A percentile compares a stretch with the other conserved stretches of the same genome.
Evolutionary conservation across 257 asterid genomes (phyloP).

Genomic region (Scutellaria baicalensis): DNA sequence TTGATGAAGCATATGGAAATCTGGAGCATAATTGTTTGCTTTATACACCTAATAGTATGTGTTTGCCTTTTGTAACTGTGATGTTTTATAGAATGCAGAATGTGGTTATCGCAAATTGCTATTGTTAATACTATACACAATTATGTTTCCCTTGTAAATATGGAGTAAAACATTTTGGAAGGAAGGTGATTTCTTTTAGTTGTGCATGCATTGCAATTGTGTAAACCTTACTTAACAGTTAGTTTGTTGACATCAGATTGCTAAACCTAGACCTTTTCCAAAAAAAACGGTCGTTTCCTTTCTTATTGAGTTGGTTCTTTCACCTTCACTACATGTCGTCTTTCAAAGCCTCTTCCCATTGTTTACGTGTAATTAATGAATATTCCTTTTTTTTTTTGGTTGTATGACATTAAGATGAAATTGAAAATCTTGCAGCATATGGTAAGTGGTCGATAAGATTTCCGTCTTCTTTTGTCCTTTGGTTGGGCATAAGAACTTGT

Average conservation of each 20-base stretch:
- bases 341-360: background rate
- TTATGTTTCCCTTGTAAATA: no score
- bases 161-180: no score
- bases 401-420: background rate
- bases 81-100: background rate
- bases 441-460: background rate
- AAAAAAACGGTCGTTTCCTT: background rate
- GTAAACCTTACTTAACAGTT: background rate
- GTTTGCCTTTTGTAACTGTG: background rate
- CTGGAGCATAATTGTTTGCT: background rate
- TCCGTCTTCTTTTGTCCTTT: background rate
- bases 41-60: background rate
- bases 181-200: background rate
- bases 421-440: background rate
- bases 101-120: background rate
- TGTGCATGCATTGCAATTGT: background rate
- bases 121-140: background rate
- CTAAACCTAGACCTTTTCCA: background rate
- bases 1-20: background rate
- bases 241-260: background rate
- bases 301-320: background rate
- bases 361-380: background rate
- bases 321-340: background rate
- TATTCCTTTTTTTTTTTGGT: background rate
- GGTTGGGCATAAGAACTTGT: background rate